Percentiles rank a stretch among this genome's conserved stretches.
These are phyloP conservation scores for Clitopilus passeckerianus DNA, from an alignment of 768 basidiomycete genomes.

Conservation along the genomic window DNA sequence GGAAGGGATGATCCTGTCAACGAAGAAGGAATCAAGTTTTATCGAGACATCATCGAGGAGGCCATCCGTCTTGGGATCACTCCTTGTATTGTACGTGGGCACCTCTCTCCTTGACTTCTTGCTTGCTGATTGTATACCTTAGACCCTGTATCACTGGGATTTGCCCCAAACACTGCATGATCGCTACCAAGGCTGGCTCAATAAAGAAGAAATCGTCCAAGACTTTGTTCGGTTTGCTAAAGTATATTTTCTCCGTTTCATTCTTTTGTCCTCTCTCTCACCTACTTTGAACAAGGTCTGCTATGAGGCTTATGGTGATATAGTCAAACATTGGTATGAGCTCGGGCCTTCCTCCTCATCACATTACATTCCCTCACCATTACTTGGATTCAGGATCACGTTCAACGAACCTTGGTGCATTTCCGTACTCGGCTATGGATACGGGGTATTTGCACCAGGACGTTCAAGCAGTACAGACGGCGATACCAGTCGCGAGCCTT, in stretches of 20 bases:
- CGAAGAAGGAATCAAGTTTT: slow-evolving; percentile 59
- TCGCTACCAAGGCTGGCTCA: slow-evolving; percentile 74
- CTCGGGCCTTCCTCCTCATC: slow-evolving; percentile 2
- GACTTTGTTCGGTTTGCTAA: slow-evolving; percentile 63
- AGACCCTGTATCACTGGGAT: slow-evolving; percentile 80
- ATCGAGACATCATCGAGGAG: slow-evolving; percentile 62
- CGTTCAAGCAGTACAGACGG: slow-evolving; percentile 57
- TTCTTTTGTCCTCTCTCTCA: background rate
- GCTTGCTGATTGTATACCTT: background rate
- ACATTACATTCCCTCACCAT: background rate
- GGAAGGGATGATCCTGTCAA: slow-evolving; percentile 63
- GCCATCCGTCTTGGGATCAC: slow-evolving; percentile 54
- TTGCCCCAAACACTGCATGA: slow-evolving; percentile 69
- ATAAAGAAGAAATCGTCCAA: slow-evolving; percentile 53
- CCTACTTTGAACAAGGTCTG: slow-evolving; percentile 37
- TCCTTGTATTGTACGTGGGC: slow-evolving; percentile 50
- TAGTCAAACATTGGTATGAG: slow-evolving; percentile 64
- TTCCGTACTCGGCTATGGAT: slow-evolving; percentile 58
- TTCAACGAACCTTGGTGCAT: slow-evolving; percentile 73
- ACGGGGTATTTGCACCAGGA: slow-evolving; percentile 67
- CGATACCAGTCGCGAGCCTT: slow-evolving; percentile 58
- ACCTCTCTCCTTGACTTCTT: background rate
- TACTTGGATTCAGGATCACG: slow-evolving; percentile 44
- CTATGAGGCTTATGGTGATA: slow-evolving; percentile 67
- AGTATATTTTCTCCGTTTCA: slow-evolving; percentile 17